Percentiles rank a stretch among this genome's conserved stretches.
phyloP scores from a whole-genome alignment of 345 rosid species.

The Acer saccharum region DNA sequence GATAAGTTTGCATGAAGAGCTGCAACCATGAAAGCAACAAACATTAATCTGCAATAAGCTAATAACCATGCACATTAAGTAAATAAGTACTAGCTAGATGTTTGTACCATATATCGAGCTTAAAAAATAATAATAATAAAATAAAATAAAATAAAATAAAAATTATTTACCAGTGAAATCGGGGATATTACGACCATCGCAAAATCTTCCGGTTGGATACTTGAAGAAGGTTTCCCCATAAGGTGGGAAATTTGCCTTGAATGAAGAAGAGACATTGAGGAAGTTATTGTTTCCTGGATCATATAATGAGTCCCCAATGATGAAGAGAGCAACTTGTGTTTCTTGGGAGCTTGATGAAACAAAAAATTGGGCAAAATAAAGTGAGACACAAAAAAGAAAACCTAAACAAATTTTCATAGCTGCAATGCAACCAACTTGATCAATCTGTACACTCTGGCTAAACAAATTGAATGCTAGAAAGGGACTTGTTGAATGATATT shows the following conservation, averaged over 20 bases:
- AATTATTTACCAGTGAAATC: constrained; percentile 18
- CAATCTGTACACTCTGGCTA: too few relatives aligned
- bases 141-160: too few relatives aligned
- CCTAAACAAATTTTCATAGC: neutral
- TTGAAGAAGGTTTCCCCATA: constrained; percentile 14
- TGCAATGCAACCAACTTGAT: too few relatives aligned
- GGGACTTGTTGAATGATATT: too few relatives aligned
- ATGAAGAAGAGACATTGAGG: constrained; percentile 15
- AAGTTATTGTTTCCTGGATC: constrained; percentile 43
- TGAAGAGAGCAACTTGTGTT: constrained; percentile 20
- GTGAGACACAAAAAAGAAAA: neutral
- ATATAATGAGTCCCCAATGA: constrained; percentile 43
- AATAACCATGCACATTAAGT: too few relatives aligned
- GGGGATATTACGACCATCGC: constrained; percentile 4
- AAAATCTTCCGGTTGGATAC: constrained; percentile 11
- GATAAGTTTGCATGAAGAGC: too few relatives aligned
- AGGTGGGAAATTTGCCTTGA: constrained; percentile 1
- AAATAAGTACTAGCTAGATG: too few relatives aligned
- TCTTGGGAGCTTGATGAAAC: neutral
- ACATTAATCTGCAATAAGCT: neutral
- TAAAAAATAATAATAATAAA: too few relatives aligned
- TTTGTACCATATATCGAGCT: too few relatives aligned
- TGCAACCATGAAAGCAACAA: too few relatives aligned
- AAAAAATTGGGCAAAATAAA: neutral
- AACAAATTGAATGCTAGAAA: too few relatives aligned